phyloP scores from a whole-genome alignment of 495 filamentous ascomycete species.

The Pseudotulostoma volvatum region DNA sequence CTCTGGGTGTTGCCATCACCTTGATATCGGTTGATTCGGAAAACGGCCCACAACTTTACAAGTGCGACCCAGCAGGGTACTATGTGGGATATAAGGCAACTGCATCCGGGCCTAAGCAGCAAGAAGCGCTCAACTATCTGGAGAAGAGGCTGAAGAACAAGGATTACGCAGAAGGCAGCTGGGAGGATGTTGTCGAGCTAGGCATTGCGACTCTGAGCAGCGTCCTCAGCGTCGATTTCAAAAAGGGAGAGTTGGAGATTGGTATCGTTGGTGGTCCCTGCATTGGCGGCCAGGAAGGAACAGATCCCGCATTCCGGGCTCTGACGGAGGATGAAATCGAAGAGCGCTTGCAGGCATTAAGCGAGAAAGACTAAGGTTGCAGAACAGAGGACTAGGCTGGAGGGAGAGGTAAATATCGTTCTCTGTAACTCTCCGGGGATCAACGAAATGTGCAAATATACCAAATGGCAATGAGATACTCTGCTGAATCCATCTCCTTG shows the following conservation, averaged over 20 bases:
- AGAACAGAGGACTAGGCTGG: too few relatives aligned
- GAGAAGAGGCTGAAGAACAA: slow-evolving; percentile 99
- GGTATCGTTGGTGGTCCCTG: slow-evolving; percentile 82
- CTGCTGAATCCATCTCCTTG: too few relatives aligned
- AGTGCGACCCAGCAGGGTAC: slow-evolving; percentile 95
- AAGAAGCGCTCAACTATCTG: slow-evolving; percentile 91
- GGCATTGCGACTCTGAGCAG: slow-evolving; percentile 88
- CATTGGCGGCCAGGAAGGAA: slow-evolving; percentile 63
- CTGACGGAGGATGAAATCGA: slow-evolving; percentile 97
- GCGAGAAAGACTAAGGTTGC: slow-evolving; percentile 86
- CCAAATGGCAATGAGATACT: neutral
- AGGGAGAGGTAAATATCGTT: too few relatives aligned
- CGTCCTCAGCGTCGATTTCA: slow-evolving; percentile 96
- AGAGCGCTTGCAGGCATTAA: slow-evolving; percentile 90
- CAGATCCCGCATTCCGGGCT: slow-evolving; percentile 61
- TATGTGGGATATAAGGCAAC: slow-evolving; percentile 97
- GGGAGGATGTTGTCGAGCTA: slow-evolving; percentile 96
- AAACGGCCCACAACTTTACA: slow-evolving; percentile 90
- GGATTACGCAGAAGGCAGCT: slow-evolving; percentile 78
- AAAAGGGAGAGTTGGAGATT: slow-evolving; percentile 96
- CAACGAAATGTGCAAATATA: neutral
- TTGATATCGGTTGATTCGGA: slow-evolving; percentile 88
- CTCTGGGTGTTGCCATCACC: slow-evolving; percentile 85
- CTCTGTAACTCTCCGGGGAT: too few relatives aligned
- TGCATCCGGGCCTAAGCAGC: slow-evolving; percentile 89